Base-by-base conservation (phyloP, 208 protist genomes). In the Naegleria gruberi region DNA sequence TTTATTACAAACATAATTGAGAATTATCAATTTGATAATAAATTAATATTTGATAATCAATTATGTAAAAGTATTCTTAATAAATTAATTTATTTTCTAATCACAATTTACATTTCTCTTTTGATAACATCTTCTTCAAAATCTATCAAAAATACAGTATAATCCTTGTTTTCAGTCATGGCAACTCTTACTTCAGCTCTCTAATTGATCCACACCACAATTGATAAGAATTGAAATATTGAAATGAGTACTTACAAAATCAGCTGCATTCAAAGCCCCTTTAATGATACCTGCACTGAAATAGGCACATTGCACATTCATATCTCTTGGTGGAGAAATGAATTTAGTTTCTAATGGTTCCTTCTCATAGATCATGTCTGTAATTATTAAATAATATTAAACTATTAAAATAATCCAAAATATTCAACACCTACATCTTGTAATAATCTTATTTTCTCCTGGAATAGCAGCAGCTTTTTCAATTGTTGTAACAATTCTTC, bases 201-300 rank as follows among this genome's bases (percentile, higher is more conserved):
- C 81, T 84, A 30, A 40, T 84, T 46, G 30, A 30, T 30, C 6
- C 2, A 65, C 15, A 4, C 15, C 12, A 65, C 51, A 65, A 23
- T 65, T 1, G 0, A 37, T 37, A 37, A 37, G 2, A 77, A 77
- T 37, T 37, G 30, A 37, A 77, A 77, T 73, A 73, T 30, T 73
- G 6, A 83, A 40, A 83, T 82, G 4, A 43, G 5, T 84, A 84
- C 81, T 84, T 84, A 84, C 81, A 87, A 87, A 87, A 8, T 55
- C 41, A 55, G 83, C 83, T 7, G 83, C 83, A n/a, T 47, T 45
- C 15, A 87, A 51, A n/a, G n/a, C 41, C 12, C 83, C 83, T 55
- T 55, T 55, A 40, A 87, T 87, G 6, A 87, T 40, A 40, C 83
- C 83, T 19, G 83, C 83, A 30, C n/a, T 87, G 40, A 87, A 87